Evolutionary conservation across 176 grass and related monocot genomes (phyloP).

Genomic region (Tillandsia fasciculata): DNA sequence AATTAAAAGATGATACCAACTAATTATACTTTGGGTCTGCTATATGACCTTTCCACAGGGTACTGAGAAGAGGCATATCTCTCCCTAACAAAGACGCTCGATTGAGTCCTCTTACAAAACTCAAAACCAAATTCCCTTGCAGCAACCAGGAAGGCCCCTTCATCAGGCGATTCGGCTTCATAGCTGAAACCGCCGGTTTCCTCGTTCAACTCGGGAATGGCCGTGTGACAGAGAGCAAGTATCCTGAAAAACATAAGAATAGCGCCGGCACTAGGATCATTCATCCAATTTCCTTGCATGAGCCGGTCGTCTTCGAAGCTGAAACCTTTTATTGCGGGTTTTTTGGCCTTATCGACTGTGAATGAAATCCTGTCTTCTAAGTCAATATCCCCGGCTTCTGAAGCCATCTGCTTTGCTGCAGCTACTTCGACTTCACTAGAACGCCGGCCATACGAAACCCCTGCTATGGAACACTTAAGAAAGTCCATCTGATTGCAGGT

Average conservation of each 20-base stretch:
- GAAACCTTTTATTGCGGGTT: conserved; percentile 66
- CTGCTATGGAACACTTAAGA: conserved; percentile 92
- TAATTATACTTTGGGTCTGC: background rate
- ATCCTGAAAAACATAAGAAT: conserved; percentile 94
- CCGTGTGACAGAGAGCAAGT: conserved; percentile 81
- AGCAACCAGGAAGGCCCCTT: conserved; percentile 91
- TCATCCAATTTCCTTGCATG: conserved; percentile 87
- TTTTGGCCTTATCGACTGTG: conserved; percentile 39
- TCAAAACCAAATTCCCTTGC: conserved; percentile 98
- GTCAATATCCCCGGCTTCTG: conserved; percentile 54
- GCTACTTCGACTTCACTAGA: conserved; percentile 90
- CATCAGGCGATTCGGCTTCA: conserved; percentile 97
- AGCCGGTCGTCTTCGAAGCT: conserved; percentile 77
- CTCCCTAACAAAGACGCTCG: conserved; percentile 65
- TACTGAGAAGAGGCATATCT: conserved; percentile 49
- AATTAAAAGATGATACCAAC: background rate
- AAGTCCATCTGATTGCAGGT: conserved; percentile 99
- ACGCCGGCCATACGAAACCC: conserved; percentile 61
- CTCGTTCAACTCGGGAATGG: conserved; percentile 79
- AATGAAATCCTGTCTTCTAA: conserved; percentile 40
- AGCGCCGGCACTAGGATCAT: conserved; percentile 44
- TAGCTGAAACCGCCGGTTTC: conserved; percentile 59
- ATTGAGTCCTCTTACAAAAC: conserved; percentile 85
- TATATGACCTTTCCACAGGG: conserved; percentile 55
- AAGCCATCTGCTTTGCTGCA: conserved; percentile 80